Evolutionary conservation across 768 basidiomycete species (phyloP).

Genomic region (Tricholoma saponaceum): DNA sequence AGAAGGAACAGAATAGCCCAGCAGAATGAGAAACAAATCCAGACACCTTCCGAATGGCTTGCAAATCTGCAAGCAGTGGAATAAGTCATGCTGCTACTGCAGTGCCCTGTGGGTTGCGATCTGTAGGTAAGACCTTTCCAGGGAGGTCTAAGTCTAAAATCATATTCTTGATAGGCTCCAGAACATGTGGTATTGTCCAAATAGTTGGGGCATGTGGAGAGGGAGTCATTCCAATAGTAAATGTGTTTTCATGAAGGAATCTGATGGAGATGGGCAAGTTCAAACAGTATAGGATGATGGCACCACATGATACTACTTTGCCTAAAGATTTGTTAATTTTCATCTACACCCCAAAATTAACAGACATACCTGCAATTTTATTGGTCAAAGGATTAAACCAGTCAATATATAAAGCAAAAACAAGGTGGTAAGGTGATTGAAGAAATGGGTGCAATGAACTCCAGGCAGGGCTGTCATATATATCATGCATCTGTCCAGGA

Average conservation of each 20-base stretch:
- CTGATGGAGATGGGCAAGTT: constrained; percentile 3
- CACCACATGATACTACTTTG: constrained; percentile 3
- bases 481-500: constrained; percentile 5
- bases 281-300: constrained; percentile 6
- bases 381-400: constrained; percentile 8
- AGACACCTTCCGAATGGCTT: not conserved
- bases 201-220: constrained; percentile 2
- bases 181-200: constrained; percentile 4
- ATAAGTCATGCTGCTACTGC: not conserved
- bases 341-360: not conserved
- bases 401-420: too few species aligned
- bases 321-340: too few species aligned
- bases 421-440: too few species aligned
- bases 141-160: constrained; percentile 1
- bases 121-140: not conserved
- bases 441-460: too few species aligned
- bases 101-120: not conserved
- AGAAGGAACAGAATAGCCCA: not conserved
- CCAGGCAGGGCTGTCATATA: constrained; percentile 5
- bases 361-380: constrained; percentile 1
- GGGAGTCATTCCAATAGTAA: too few species aligned
- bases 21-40: not conserved
- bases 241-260: too few species aligned
- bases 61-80: constrained; percentile 1
- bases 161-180: constrained; percentile 1